A percentile compares a stretch with the other conserved stretches of the same genome.
Conservation (phyloP, 2,329 filamentous ascomycete species). For the Phyllosticta citriasiana region DNA sequence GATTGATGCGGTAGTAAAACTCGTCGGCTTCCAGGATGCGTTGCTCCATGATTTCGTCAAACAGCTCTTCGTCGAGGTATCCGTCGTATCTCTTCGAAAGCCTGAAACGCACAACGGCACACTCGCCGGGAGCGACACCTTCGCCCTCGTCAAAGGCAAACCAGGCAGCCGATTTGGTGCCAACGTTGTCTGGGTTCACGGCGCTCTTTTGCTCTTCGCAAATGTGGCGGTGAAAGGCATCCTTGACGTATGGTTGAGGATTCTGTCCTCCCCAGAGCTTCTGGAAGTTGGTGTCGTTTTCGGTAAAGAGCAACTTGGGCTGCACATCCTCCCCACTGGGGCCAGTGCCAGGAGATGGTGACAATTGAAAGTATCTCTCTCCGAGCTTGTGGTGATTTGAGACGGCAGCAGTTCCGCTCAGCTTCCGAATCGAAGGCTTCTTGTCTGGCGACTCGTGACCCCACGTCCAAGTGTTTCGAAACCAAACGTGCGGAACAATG, state of each 20-base stretch:
- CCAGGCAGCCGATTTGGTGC: constrained; percentile 88
- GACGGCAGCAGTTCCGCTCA: constrained; percentile 57
- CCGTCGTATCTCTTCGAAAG: constrained; percentile 65
- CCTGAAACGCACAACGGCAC: constrained; percentile 88
- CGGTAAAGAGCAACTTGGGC: constrained; percentile 80
- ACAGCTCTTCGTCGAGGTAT: constrained; percentile 84
- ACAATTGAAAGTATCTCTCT: constrained; percentile 72
- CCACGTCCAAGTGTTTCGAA: constrained; percentile 96
- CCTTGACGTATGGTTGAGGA: constrained; percentile 77
- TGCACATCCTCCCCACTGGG: constrained; percentile 71
- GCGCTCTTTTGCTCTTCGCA: constrained; percentile 71
- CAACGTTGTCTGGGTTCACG: constrained; percentile 67
- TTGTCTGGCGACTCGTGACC: constrained; percentile 64
- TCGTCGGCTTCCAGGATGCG: constrained; percentile 87
- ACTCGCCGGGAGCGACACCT: constrained; percentile 81
- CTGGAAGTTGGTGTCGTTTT: constrained; percentile 87
- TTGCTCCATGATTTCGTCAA: constrained; percentile 82
- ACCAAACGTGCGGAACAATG: constrained; percentile 92
- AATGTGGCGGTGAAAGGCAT: constrained; percentile 84
- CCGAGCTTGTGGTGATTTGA: constrained; percentile 75
- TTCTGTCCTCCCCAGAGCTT: constrained; percentile 66
- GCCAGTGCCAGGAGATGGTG: constrained; percentile 80
- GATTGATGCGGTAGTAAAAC: constrained; percentile 89
- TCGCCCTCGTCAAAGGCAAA: constrained; percentile 84
- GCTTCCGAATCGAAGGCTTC: constrained; percentile 67